Percentiles rank a stretch among this genome's conserved stretches.
Evolutionary conservation across 768 basidiomycete species (phyloP).

Genomic region (Polyporus arcularius): DNA sequence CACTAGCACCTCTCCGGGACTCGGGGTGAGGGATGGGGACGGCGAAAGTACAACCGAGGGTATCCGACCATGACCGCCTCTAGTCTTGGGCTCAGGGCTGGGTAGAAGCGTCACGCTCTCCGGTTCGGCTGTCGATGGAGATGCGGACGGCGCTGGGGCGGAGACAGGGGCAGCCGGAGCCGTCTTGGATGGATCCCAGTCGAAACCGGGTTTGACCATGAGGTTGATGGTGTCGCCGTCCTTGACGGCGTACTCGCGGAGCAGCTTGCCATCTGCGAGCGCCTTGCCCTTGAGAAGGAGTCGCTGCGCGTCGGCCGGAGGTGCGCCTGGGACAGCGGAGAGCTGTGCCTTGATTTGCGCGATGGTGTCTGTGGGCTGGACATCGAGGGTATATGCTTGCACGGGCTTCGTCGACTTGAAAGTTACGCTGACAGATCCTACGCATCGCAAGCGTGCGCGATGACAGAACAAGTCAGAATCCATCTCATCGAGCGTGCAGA

Average conservation of each 20-base stretch:
- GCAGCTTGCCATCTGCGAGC: slow-evolving; percentile 81
- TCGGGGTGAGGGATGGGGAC: slow-evolving; percentile 56
- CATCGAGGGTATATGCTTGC: slow-evolving; percentile 67
- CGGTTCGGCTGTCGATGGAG: slow-evolving; percentile 6
- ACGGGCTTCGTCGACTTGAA: slow-evolving; percentile 94
- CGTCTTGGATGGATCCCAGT: slow-evolving; percentile 58
- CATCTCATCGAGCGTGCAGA: background rate
- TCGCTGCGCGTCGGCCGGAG: slow-evolving; percentile 78
- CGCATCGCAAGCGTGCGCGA: background rate
- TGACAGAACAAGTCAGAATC: background rate
- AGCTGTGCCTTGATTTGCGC: slow-evolving; percentile 77
- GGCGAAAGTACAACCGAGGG: slow-evolving; percentile 81
- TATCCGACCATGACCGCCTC: slow-evolving; percentile 60
- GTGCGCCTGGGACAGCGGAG: slow-evolving; percentile 64
- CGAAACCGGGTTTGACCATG: slow-evolving; percentile 77
- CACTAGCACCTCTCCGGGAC: slow-evolving; percentile 44
- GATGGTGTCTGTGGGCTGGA: slow-evolving; percentile 84
- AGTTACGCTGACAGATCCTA: slow-evolving; percentile 61
- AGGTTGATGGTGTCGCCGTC: slow-evolving; percentile 84
- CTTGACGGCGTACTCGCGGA: slow-evolving; percentile 87
- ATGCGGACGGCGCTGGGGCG: slow-evolving; percentile 22
- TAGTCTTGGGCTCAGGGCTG: slow-evolving; percentile 27
- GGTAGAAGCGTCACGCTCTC: slow-evolving; percentile 21
- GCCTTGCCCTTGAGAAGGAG: slow-evolving; percentile 94
- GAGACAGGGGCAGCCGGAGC: slow-evolving; percentile 1